Conservation (phyloP, 805 yeast genomes). For the Monosporozyma unispora region DNA sequence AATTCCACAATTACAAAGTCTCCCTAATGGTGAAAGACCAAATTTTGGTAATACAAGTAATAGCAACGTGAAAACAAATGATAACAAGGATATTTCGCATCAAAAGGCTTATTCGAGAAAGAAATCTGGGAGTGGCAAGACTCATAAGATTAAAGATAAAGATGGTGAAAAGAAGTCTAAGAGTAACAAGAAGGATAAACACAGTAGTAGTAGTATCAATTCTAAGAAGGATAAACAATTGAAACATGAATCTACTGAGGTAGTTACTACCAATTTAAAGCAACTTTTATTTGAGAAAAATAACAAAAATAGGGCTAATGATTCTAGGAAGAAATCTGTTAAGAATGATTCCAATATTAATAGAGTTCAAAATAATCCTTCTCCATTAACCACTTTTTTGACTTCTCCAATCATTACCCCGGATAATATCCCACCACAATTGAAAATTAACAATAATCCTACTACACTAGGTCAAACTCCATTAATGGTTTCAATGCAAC, state of each 20-base stretch:
- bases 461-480: neutral
- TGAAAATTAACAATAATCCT: neutral
- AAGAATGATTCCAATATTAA: neutral
- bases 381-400: conserved; percentile 9
- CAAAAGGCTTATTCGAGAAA: conserved; percentile 2
- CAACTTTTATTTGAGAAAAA: conserved; percentile 2
- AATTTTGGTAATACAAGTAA: conserved; percentile 21
- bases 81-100: neutral
- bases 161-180: neutral
- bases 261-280: conserved; percentile 5
- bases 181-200: conserved; percentile 1
- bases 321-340: neutral
- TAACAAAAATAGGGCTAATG: neutral
- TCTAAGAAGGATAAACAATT: neutral
- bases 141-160: neutral
- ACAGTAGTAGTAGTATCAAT: neutral
- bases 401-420: conserved; percentile 14
- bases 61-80: neutral
- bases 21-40: conserved; percentile 29
- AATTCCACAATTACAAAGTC: conserved; percentile 21
- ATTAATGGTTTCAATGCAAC: conserved; percentile 1
- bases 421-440: conserved; percentile 6
- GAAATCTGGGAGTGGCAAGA: neutral
- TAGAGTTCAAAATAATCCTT: conserved; percentile 1
- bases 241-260: conserved; percentile 1